Conservation (phyloP, 192 early-diverging fungal species). For the Coemansia pectinata region DNA sequence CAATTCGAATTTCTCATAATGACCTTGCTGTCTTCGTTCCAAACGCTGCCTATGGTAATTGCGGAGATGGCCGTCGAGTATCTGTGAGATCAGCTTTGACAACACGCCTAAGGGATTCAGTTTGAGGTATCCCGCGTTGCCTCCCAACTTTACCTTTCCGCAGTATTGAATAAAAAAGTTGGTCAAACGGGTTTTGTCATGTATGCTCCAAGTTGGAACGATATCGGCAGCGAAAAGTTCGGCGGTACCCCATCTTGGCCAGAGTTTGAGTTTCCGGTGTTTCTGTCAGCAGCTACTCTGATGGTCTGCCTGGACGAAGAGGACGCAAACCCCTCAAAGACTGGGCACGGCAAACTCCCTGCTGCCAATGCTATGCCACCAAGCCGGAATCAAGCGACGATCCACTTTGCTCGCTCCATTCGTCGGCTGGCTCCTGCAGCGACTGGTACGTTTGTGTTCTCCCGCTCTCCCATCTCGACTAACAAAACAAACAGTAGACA, state of each 20-base stretch:
- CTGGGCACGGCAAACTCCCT: not conserved
- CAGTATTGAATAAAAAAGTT: too few species aligned
- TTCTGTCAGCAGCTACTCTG: not conserved
- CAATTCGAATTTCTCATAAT: not conserved
- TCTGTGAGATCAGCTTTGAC: not conserved
- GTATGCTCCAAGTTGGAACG: not conserved
- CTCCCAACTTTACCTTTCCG: not conserved
- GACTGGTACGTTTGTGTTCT: too few species aligned
- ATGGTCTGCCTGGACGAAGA: not conserved
- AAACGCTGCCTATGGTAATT: not conserved
- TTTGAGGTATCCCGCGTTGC: not conserved
- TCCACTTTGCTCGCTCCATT: too few species aligned
- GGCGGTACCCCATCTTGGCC: not conserved
- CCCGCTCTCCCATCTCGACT: too few species aligned
- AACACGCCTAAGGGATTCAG: not conserved
- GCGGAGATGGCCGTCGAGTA: not conserved
- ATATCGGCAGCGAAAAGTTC: not conserved
- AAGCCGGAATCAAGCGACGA: too few species aligned
- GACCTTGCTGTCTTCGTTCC: not conserved
- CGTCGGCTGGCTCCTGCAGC: too few species aligned
- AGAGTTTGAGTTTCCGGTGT: not conserved
- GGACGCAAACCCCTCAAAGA: not conserved
- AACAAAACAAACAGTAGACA: too few species aligned
- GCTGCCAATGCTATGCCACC: not conserved
- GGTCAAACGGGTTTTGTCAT: not conserved